Conservation (phyloP, 2,329 filamentous ascomycete species). For the Fusarium marasasianum region DNA sequence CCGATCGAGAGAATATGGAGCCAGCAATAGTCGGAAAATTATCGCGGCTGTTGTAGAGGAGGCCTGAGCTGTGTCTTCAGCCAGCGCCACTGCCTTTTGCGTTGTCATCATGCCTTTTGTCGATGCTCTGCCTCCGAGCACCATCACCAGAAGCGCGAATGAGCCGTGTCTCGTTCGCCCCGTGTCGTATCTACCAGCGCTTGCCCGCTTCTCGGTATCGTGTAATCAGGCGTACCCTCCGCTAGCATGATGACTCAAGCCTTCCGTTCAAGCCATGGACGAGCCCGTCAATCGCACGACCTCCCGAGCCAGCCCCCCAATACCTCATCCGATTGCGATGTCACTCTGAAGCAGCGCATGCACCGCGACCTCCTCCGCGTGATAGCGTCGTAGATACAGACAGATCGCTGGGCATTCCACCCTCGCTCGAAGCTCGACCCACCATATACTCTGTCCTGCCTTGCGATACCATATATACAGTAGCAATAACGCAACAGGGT, state of each 20-base stretch:
- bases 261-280: no score
- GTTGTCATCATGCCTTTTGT: background rate
- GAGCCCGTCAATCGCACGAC: background rate
- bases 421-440: constrained; percentile 53
- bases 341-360: constrained; percentile 45
- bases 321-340: constrained; percentile 41
- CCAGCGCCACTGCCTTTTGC: rapidly evolving
- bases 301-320: rapidly evolving
- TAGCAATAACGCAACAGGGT: constrained; percentile 52
- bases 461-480: constrained; percentile 56
- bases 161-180: rapidly evolving
- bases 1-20: background rate
- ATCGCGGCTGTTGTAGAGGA: rapidly evolving
- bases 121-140: background rate
- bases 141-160: rapidly evolving
- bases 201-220: no score
- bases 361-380: constrained; percentile 39
- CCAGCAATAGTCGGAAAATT: rapidly evolving
- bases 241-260: no score
- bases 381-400: constrained; percentile 48
- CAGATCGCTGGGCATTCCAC: constrained; percentile 55
- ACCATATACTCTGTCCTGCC: constrained; percentile 53
- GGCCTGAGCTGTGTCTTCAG: no score
- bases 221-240: no score
- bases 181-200: rapidly evolving